These are phyloP conservation scores for Papilionanthe hybrid DNA, from an alignment of 116 monocot species.

Conservation along the genomic window DNA sequence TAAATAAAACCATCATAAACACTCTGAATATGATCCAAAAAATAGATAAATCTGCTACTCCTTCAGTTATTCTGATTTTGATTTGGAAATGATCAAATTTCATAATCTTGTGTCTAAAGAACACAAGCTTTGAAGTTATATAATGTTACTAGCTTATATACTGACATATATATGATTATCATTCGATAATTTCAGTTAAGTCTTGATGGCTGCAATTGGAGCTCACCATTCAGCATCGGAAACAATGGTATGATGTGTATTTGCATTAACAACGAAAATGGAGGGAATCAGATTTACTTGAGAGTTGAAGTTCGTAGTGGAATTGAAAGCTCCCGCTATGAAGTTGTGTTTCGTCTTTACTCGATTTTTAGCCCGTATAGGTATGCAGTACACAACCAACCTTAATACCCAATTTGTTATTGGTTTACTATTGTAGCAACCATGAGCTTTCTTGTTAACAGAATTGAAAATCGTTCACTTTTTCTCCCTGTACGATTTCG, in stretches of 20 bases:
- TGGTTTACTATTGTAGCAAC: not conserved
- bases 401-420: not conserved
- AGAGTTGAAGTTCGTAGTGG: conserved; percentile 76
- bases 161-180: conserved; percentile 1
- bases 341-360: conserved; percentile 67
- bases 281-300: conserved; percentile 42
- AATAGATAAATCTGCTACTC: not conserved
- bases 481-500: conserved; percentile 72
- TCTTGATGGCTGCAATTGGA: conserved; percentile 89
- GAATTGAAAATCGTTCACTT: conserved; percentile 89
- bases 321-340: conserved; percentile 64
- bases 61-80: not conserved
- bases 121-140: not conserved
- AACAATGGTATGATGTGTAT: conserved; percentile 72
- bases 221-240: conserved; percentile 78
- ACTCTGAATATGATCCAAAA: not conserved
- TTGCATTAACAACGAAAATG: conserved; percentile 33
- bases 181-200: conserved; percentile 39
- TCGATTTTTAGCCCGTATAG: conserved; percentile 80
- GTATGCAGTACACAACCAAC: conserved; percentile 19
- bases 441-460: conserved; percentile 22
- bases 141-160: not conserved
- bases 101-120: not conserved
- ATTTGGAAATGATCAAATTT: not conserved
- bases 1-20: not conserved